Conservation (phyloP, 805 yeast species). For the Maudiozyma serrabonitensis region DNA sequence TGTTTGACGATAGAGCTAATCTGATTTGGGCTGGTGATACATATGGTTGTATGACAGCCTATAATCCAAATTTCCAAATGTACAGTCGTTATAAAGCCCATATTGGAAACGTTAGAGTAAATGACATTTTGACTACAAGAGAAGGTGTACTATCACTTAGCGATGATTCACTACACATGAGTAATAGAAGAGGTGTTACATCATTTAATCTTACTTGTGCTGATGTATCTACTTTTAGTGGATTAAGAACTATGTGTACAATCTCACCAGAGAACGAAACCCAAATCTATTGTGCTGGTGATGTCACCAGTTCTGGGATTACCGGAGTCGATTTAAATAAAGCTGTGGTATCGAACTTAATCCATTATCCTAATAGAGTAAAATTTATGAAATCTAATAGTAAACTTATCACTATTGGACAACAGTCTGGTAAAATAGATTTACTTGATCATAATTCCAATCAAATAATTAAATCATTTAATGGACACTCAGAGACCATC, state of each 20-base stretch:
- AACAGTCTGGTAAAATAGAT: conserved; percentile 50
- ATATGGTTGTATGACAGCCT: conserved; percentile 40
- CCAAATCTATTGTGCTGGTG: conserved; percentile 38
- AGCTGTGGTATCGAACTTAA: conserved; percentile 29
- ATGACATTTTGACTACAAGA: conserved; percentile 44
- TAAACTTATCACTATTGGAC: conserved; percentile 51
- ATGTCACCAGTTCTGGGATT: conserved; percentile 27
- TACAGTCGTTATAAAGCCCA: conserved; percentile 54
- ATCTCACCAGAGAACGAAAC: conserved; percentile 32
- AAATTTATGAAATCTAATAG: conserved; percentile 40
- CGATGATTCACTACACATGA: conserved; percentile 40
- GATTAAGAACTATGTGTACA: conserved; percentile 35
- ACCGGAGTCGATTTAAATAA: conserved; percentile 36
- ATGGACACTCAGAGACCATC: conserved; percentile 47
- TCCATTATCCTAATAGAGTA: conserved; percentile 37
- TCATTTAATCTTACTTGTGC: conserved; percentile 27
- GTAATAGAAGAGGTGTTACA: conserved; percentile 48
- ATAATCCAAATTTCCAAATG: conserved; percentile 39
- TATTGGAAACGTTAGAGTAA: conserved; percentile 34
- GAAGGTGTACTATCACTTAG: conserved; percentile 53
- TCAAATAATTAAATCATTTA: conserved; percentile 42
- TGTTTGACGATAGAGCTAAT: conserved; percentile 66
- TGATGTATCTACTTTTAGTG: conserved; percentile 27
- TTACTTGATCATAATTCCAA: conserved; percentile 47
- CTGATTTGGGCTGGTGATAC: conserved; percentile 78